A percentile compares a stretch with the other conserved stretches of the same genome.
These are phyloP conservation scores for Phytophthora agathidicida DNA, from an alignment of 352 stramenopile species.

Conservation along the genomic window DNA sequence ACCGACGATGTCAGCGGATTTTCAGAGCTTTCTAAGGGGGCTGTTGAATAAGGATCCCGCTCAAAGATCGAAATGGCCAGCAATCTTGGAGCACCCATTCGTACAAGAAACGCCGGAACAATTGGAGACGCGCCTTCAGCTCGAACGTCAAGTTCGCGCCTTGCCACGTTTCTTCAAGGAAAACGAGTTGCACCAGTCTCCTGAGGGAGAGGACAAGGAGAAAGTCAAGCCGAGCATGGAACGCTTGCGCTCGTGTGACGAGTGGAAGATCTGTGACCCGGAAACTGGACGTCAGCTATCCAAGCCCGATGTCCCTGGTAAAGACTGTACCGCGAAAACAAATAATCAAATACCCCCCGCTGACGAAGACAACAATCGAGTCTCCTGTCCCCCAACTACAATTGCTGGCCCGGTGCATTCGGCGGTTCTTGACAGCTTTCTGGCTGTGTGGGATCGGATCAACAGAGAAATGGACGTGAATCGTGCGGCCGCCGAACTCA, in stretches of 20 bases:
- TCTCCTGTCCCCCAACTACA: background rate
- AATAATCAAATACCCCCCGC: background rate
- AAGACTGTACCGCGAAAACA: background rate
- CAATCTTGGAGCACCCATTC: constrained; percentile 92
- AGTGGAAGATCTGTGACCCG: constrained; percentile 87
- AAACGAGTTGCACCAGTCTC: constrained; percentile 38
- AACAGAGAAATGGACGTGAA: constrained; percentile 32
- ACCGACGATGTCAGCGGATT: constrained; percentile 75
- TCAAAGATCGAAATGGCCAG: constrained; percentile 87
- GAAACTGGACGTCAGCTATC: constrained; percentile 62
- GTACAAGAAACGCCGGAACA: constrained; percentile 85
- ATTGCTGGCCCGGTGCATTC: background rate
- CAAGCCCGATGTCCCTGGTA: constrained; percentile 3
- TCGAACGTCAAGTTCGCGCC: constrained; percentile 63
- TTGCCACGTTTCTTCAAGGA: constrained; percentile 76
- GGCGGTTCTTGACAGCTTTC: constrained; percentile 32
- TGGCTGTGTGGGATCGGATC: constrained; percentile 30
- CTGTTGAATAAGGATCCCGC: constrained; percentile 92
- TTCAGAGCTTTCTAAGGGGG: constrained; percentile 89
- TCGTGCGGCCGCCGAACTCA: constrained; percentile 18
- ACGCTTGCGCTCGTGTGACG: constrained; percentile 72
- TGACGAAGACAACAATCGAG: constrained; percentile 17
- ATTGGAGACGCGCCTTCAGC: constrained; percentile 43
- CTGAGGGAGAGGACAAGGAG: constrained; percentile 18
- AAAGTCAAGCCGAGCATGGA: constrained; percentile 72